phyloP scores from a whole-genome alignment of 352 stramenopile genomes.

The Phytophthora sp. region DNA sequence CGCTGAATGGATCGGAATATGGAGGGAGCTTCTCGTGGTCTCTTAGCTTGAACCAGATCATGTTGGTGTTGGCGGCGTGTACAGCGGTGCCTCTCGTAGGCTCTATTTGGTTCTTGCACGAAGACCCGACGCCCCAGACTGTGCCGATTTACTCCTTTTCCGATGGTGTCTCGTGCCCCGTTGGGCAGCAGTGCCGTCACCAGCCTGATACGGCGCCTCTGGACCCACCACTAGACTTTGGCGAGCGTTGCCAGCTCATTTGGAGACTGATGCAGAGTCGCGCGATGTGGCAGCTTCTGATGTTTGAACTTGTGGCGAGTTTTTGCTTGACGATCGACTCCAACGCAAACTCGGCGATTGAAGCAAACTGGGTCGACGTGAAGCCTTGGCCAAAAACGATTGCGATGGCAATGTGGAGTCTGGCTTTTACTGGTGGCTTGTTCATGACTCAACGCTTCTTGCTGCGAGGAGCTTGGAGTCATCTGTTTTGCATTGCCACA shows the following conservation, averaged over 20 bases:
- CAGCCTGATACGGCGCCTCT: conserved; percentile 3
- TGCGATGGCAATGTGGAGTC: conserved; percentile 48
- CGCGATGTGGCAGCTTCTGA: conserved; percentile 77
- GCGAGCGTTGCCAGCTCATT: conserved; percentile 48
- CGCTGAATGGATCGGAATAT: conserved; percentile 67
- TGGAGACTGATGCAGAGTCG: conserved; percentile 71
- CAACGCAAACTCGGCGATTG: conserved; percentile 50
- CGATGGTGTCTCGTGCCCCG: conserved; percentile 5
- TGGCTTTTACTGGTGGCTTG: conserved; percentile 67
- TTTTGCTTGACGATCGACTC: conserved; percentile 67
- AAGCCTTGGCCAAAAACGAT: conserved; percentile 56
- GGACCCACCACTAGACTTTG: conserved; percentile 18
- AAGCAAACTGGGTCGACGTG: conserved; percentile 65
- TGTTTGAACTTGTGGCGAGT: conserved; percentile 65
- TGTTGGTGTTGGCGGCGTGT: conserved; percentile 42
- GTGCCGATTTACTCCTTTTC: conserved; percentile 21
- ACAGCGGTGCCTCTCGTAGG: conserved; percentile 50
- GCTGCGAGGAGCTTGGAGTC: conserved; percentile 57
- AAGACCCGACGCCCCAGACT: conserved; percentile 36
- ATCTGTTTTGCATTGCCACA: conserved; percentile 55
- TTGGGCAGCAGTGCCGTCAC: background rate
- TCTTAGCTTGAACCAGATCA: conserved; percentile 31
- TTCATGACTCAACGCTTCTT: conserved; percentile 61
- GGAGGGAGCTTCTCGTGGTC: conserved; percentile 63
- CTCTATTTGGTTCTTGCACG: conserved; percentile 59